Base-by-base conservation (phyloP, 2,329 filamentous ascomycete genomes). In the Cyphellophora europaea region DNA sequence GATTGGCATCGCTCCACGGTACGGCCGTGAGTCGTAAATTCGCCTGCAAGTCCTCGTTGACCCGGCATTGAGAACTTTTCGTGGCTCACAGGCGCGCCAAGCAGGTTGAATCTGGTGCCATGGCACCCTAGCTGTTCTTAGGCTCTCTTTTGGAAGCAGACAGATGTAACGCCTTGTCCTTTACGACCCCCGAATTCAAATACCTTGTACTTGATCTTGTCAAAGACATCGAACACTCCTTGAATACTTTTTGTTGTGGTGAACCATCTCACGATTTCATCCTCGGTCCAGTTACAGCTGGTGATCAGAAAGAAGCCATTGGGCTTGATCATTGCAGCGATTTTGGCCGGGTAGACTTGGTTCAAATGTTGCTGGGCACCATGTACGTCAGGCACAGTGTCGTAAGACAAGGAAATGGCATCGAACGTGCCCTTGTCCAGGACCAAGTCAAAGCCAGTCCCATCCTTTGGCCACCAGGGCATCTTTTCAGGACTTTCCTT, bases 371-470 rank as follows among this genome's bases (percentile, higher is more conserved):
- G 27, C n/a, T 41, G 37, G 1, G 72, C 30, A 6, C 32, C 27
- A n/a, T 38, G 30, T 19, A 19, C 14, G 15, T 31, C 30, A 12
- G 18, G 23, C 11, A 42, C 43, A 6, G 44, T 51, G 40, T 61
- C 57, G 6, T 50, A 58, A 11, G 58, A 61, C n/a, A 96, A 65
- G 32, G 79, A 87, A 19, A 98, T 82, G 8, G 91, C 91, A 65
- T 98, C 91, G 56, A 96, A 98, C 1, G 91, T 98, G 29, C 91
- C 91, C 63, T 98, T 98, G 61, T 98, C 91, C n/a, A 95, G 72
- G 0, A 95, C 80, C 0, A 95, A 76, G 58, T 96, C 87, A 64
- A 88, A 96, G 1, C 82, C 82, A 27, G 53, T 52, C 0, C 5
- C 11, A 23, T 29, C 42, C 11, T 2, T 51, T 15, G 48, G 65